These are phyloP conservation scores for Paralagenidium karlingii DNA, from an alignment of 352 stramenopile genomes.

Conservation along the genomic window DNA sequence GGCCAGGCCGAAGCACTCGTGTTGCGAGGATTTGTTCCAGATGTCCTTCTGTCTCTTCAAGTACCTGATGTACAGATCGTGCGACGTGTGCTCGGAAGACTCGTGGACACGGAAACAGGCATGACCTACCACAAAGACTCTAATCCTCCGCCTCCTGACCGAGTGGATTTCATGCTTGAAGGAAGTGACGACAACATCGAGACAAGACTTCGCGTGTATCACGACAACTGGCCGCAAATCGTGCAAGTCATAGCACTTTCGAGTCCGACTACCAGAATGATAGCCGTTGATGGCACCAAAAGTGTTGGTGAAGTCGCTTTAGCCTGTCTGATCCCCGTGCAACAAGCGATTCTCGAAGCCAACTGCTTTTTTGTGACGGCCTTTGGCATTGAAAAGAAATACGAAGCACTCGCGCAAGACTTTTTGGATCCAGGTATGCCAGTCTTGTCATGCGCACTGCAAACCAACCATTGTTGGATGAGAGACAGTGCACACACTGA, in stretches of 20 bases:
- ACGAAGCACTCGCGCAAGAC: slow-evolving; percentile 25
- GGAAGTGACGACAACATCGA: slow-evolving; percentile 82
- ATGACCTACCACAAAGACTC: slow-evolving; percentile 88
- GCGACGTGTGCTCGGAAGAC: slow-evolving; percentile 84
- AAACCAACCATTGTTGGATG: too few species aligned
- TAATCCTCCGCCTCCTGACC: slow-evolving; percentile 54
- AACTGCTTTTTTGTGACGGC: slow-evolving; percentile 40
- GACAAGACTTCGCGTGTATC: slow-evolving; percentile 80
- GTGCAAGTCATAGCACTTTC: slow-evolving; percentile 10
- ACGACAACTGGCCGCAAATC: slow-evolving; percentile 48
- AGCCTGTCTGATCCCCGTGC: slow-evolving; percentile 30
- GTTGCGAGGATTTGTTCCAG: slow-evolving; percentile 62
- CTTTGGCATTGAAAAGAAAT: slow-evolving; percentile 27
- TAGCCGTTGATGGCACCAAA: slow-evolving; percentile 28
- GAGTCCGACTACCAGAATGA: slow-evolving; percentile 13
- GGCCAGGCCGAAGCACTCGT: slow-evolving; percentile 64
- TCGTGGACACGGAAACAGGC: slow-evolving; percentile 85
- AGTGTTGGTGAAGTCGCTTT: slow-evolving; percentile 40
- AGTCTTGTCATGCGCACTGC: too few species aligned
- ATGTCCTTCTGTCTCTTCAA: slow-evolving; percentile 90
- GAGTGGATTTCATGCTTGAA: neutral
- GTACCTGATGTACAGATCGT: slow-evolving; percentile 92
- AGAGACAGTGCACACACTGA: too few species aligned
- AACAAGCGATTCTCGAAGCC: slow-evolving; percentile 39
- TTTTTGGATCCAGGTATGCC: slow-evolving; percentile 37